Base-by-base conservation (phyloP, 768 basidiomycete species). In the Rhodotorula diobovata region DNA sequence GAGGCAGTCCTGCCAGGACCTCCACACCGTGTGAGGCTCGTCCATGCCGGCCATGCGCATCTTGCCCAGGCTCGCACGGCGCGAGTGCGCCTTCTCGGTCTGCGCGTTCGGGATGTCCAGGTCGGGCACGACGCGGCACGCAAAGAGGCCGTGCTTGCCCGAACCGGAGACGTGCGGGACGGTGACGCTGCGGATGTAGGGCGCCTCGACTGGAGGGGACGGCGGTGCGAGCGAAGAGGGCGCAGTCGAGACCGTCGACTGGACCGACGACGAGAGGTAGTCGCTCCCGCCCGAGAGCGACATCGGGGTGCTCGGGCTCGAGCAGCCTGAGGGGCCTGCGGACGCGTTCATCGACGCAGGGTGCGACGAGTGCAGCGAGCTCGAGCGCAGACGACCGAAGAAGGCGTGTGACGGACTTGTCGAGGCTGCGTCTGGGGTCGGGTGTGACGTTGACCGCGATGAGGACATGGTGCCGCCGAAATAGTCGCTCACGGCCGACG, bases 11-110 rank as follows among this genome's bases (percentile, higher is more conserved):
- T 60, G 61, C 75, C 75, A 76, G 11, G 68, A 60, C n/a, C 75
- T 39, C 59, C 70, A 76, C 7, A 76, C 70, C 21, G 75, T 76
- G 34, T 73, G 70, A 32, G 75, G 75, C 45, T 76, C 75, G 16
- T 45, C 53, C 25, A 45, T 32, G 10, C 67, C 67, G 20, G 71
- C 71, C 28, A 72, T 41, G 43, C 54, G 32, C 71, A 72, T 72
- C 53, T 58, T 60, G 4, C 71, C 71, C 4, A 72, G 35, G 14
- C 66, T 63, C 28, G 54, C 61, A 20, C 51, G 43, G 43, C 56
- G 58, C 66, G 66, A 50, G 32, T 63, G 63, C 50, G 41, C 48
- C 41, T n/a, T 66, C 14, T 34, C 50, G 39, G 56, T 32, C 34
- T 0, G 23, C 39, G 23, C n/a, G n/a, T 54, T 35, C 20, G 30